Base-by-base conservation (phyloP, 768 basidiomycete genomes). In the Suillus tomentosus region DNA sequence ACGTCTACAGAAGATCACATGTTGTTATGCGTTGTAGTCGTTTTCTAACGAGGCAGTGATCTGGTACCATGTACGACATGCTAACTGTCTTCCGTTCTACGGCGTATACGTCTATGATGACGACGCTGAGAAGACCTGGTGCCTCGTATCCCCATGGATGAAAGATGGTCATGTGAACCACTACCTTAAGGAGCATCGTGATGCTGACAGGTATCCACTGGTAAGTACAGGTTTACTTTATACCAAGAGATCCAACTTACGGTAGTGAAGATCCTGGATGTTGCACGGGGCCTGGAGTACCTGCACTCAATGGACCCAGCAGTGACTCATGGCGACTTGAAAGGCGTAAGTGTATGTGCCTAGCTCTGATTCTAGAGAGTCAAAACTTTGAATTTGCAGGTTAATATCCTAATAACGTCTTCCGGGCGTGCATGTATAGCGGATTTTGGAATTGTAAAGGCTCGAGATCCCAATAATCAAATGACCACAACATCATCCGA, bases 391-490 rank as follows among this genome's bases (percentile, higher is more conserved):
- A 69, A 70, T 69, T 11, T 43, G 0, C 62, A 83, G 83, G 78
- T 76, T 15, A 85, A 85, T 62, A 80, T 85, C 54, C 76, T 85
- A 24, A 75, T 85, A 19, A 80, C 79, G 6, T 72, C 67, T 5
- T 65, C 73, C 14, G 76, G 76, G 15, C 72, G 73, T 31, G 84
- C 84, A 13, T 83, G 82, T 61, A 73, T 85, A 5, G 79, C 83
- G 34, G 84, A 85, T 67, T 85, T 85, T 60, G 84, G 84, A 17
- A 72, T 85, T 27, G 64, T 17, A 10, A 71, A 67, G 0, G 47
- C 73, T 71, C 27, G 71, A 72, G 60, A 54, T 56, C 1, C 67
- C 15, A 55, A 54, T 14, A 59, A 69, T 9, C 64, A 42, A n/a
- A 66, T 68, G 4, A 59, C 64, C 14, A 43, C 67, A 13, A 60